Base-by-base conservation (phyloP, 768 basidiomycete species). In the Boletus huronensis region DNA sequence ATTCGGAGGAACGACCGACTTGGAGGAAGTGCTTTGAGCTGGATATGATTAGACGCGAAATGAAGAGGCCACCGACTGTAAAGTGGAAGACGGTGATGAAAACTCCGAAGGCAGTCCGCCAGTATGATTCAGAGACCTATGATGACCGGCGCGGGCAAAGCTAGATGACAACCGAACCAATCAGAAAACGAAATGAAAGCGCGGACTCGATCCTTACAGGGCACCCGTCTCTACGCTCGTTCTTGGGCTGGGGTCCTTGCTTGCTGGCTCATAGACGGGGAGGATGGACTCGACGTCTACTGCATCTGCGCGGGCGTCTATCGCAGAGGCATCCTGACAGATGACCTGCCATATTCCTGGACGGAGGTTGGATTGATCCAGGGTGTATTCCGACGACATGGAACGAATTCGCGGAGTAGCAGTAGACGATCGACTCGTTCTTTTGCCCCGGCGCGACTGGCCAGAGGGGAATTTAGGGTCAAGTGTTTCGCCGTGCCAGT, bases 1-100 rank as follows among this genome's bases (percentile, higher is more conserved):
- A 64, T 63, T 35, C 58, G 59, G 10, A 64, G 53, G 43, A 70
- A 68, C 1, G 64, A 66, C 7, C 17, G 52, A 35, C 69, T 70
- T 45, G 39, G n/a, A 34, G 7, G 23, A 25, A 8, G 44, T 21
- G 21, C 0, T 16, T 45, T 68, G 40, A 71, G 55, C 14, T 28
- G 28, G 13, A 36, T 48, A 40, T 39, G 23, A 28, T 34, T 39
- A 32, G 41, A n/a, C 5, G 36, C 8, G 28, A 46, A 32, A 45
- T 46, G 23, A 45, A 45, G 34, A 58, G 45, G 45, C 43, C 36
- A 62, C 59, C n/a, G n/a, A 66, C 60, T 52, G 8, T 17, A 29
- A 19, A 11, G 40, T 39, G 1, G 59, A 48, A 26, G 44, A 31
- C 0, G 50, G n/a, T 5, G 58, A 59, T 13, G 49, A 26, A 38